Evolutionary conservation across 176 grass and related monocot genomes (phyloP).

Genomic region (Thinopyrum elongatum): DNA sequence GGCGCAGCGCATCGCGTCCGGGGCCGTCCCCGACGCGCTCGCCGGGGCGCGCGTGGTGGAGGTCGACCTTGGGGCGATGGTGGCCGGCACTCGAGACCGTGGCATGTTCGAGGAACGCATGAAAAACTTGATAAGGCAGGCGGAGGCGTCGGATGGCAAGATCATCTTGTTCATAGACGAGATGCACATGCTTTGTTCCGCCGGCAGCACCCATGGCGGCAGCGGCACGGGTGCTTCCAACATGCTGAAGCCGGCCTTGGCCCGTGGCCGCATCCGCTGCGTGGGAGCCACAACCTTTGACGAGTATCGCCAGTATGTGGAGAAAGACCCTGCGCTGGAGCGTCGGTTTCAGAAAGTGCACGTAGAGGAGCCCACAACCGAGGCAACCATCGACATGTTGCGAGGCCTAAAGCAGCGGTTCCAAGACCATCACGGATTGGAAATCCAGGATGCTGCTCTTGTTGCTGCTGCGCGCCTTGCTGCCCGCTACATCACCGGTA

Average conservation of each 20-base stretch:
- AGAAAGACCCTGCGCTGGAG: background rate
- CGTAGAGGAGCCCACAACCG: background rate
- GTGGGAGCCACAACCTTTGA: background rate
- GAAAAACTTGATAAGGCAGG: background rate
- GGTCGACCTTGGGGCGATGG: background rate
- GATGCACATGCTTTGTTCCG: background rate
- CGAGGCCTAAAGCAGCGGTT: background rate
- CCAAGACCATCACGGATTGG: background rate
- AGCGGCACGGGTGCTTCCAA: background rate
- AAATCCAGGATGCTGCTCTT: background rate
- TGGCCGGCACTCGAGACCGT: background rate
- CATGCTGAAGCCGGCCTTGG: background rate
- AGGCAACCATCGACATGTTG: background rate
- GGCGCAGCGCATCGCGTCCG: background rate
- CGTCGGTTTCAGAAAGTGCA: background rate
- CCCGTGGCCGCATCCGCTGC: background rate
- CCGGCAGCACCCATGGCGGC: background rate
- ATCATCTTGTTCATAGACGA: background rate
- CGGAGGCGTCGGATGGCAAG: background rate
- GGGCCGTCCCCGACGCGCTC: background rate
- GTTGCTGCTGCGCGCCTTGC: background rate
- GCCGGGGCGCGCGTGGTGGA: background rate
- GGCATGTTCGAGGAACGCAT: slow-evolving; percentile 2
- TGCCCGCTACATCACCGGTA: slow-evolving; percentile 2
- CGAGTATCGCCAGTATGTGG: background rate